These are phyloP conservation scores for Plasmodium coatneyi DNA, from an alignment of 169 alveolate genomes.

Conservation along the genomic window DNA sequence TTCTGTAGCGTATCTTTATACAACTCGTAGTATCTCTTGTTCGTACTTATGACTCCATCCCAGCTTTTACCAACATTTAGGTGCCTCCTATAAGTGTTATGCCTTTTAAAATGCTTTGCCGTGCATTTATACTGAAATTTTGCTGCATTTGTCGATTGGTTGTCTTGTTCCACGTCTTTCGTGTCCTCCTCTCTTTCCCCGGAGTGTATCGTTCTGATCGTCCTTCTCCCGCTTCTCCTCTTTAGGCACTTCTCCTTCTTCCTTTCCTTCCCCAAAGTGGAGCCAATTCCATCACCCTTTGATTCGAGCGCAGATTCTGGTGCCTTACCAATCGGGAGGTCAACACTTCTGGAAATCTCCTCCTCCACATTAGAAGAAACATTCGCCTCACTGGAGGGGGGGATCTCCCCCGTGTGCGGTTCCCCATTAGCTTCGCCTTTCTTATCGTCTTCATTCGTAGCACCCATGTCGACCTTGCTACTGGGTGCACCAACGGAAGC, in stretches of 20 bases:
- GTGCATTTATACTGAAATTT: constrained; percentile 10
- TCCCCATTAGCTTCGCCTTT: not conserved
- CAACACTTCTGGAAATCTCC: not conserved
- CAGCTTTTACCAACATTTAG: not conserved
- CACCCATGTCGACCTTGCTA: not conserved
- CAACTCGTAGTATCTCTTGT: constrained; percentile 16
- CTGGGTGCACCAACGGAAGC: not conserved
- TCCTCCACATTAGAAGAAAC: not conserved
- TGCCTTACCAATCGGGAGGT: not conserved
- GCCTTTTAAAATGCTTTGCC: not conserved
- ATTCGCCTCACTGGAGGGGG: not conserved
- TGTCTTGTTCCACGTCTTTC: not conserved
- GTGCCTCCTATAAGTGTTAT: constrained; percentile 40
- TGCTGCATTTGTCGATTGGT: not conserved
- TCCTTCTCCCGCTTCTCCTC: not conserved
- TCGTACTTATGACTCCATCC: constrained; percentile 58
- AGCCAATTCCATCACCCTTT: not conserved
- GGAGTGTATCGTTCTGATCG: not conserved
- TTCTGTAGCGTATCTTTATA: not conserved
- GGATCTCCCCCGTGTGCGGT: not conserved
- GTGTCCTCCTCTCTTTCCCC: not conserved
- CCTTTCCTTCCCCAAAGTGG: not conserved
- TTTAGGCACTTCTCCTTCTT: not conserved
- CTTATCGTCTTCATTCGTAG: not conserved
- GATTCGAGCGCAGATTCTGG: not conserved